Evolutionary conservation across 371 early-diverging fungal species (phyloP), one percentile per base, ranked within the genome.

Genomic region (Mucor racemosus): DNA sequence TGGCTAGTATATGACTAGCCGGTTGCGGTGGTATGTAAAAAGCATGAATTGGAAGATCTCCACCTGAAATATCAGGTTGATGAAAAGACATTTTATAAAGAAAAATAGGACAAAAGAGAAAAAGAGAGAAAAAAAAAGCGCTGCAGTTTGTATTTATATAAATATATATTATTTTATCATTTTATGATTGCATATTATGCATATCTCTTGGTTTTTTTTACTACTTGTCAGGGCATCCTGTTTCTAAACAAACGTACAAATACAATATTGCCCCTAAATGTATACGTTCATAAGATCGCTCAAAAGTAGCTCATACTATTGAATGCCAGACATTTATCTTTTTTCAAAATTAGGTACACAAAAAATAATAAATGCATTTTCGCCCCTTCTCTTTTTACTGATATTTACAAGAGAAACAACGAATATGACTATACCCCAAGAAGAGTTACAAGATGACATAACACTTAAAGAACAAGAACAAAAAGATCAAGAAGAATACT

Each of bases 71-170:
- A 34, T 19, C 55, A 39, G 39, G 9, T 21, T 65, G 58, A 58
- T 35, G 39, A 46, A 48, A 33, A 11, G 65, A 57, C 65, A 65
- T 64, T 42, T 34, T 35, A 39, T 26, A 59, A 46, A 13, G 21
- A 3, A 58, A 31, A 68, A 50, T 14, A 62, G 21, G 48, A 38
- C 7, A 38, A 38, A 10, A 65, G 44, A 58, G 50, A 58, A 50
- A 58, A 15, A 31, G 34, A 33, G 33, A 60, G 17, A 17, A 17
- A 44, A 14, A 33, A 33, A 21, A 44, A 33, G 4, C 0, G 17
- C 4, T 17, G n/a, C 48, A 48, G 48, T 48, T 21, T 48, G 48
- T 21, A 0, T 48, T 48, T 48, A 48, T 48, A 48, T 48, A 3
- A 6, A 26, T 26, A 26, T 42, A 42, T 48, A 48, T 46, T 17